Base-by-base conservation (phyloP, 2,329 filamentous ascomycete genomes). In the Clarireedia hainanense region DNA sequence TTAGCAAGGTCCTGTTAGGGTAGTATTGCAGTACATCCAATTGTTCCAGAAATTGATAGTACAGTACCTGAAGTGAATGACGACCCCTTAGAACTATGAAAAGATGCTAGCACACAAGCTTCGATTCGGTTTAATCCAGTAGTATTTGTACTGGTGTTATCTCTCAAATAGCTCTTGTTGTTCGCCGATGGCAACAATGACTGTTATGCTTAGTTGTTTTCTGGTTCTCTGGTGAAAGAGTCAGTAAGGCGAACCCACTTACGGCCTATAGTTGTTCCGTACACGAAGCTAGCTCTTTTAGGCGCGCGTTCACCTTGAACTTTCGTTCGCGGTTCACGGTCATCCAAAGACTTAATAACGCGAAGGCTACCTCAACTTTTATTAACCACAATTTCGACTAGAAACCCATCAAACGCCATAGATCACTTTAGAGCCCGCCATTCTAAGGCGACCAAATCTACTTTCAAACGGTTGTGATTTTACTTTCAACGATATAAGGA, bases 401-500 rank as follows among this genome's bases (percentile, higher is more conserved):
- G 53, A 57, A 58, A 59, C 59, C 24, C 58, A 34, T 24, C 9
- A 20, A 36, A 14, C 12, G 36, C 50, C 12, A 17, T 9, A 10
- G 36, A 37, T 6, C n/a, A 45, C 20, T 17, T 43, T 10, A 12
- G 4, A 14, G 23, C n/a, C 27, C 55, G 43, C 50, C 64, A 63
- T 56, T 54, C 12, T 4, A 57, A 62, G 59, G 62, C 60, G 58
- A 61, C 43, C 37, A 43, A 48, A 9, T 36, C 36, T 40, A 20
- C 40, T 45, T 17, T 20, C 14, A n/a, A 10, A 24, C 42, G 23
- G 2, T 37, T 27, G 27, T 17, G 27, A 45, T 7, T 57, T 17
- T n/a, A 51, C 39, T 54, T 39, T 47, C 12, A 48, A 36, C 50
- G 12, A 43, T 57, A 61, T 54, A 63, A 59, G 58, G 57, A 50